A percentile compares a stretch with the other conserved stretches of the same genome.
Evolutionary conservation across 228 moss, liverwort and hornwort genomes (phyloP).

Genomic region (Sphagnum magellanicum): DNA sequence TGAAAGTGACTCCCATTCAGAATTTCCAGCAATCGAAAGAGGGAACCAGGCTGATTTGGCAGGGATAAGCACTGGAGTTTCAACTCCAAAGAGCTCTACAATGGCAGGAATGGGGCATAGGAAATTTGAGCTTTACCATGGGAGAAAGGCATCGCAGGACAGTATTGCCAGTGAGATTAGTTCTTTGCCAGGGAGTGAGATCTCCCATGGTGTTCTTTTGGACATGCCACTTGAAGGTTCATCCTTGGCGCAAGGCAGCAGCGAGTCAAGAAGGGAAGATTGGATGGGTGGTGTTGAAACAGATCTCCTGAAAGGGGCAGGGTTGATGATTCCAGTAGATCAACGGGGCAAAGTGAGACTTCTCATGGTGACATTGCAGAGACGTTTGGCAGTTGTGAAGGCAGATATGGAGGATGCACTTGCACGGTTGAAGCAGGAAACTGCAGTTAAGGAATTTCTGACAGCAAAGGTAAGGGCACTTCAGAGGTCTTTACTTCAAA

Average conservation of each 20-base stretch:
- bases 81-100: slow-evolving; percentile 12
- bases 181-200: slow-evolving; percentile 81
- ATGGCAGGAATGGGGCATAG: slow-evolving; percentile 21
- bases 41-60: slow-evolving; percentile 21
- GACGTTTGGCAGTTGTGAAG: slow-evolving; percentile 67
- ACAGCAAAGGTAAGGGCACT: slow-evolving; percentile 57
- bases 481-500: no score
- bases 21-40: slow-evolving; percentile 16
- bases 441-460: slow-evolving; percentile 93
- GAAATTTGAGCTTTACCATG: slow-evolving; percentile 52
- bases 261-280: slow-evolving; percentile 4
- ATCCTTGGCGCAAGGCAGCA: slow-evolving; percentile 18
- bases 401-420: slow-evolving; percentile 87
- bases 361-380: slow-evolving; percentile 69
- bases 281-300: slow-evolving; percentile 30
- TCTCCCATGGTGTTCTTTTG: slow-evolving; percentile 55
- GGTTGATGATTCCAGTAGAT: slow-evolving; percentile 61
- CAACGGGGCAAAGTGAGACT: slow-evolving; percentile 79
- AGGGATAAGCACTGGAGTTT: slow-evolving; percentile 12
- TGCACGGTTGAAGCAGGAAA: slow-evolving; percentile 90
- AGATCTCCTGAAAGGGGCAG: slow-evolving; percentile 64
- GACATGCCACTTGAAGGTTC: slow-evolving; percentile 57
- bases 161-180: slow-evolving; percentile 81
- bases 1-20: neutral
- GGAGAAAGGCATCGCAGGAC: slow-evolving; percentile 71